Conservation (phyloP, 148 eudicot genomes). For the Vaccinium darrowii region DNA sequence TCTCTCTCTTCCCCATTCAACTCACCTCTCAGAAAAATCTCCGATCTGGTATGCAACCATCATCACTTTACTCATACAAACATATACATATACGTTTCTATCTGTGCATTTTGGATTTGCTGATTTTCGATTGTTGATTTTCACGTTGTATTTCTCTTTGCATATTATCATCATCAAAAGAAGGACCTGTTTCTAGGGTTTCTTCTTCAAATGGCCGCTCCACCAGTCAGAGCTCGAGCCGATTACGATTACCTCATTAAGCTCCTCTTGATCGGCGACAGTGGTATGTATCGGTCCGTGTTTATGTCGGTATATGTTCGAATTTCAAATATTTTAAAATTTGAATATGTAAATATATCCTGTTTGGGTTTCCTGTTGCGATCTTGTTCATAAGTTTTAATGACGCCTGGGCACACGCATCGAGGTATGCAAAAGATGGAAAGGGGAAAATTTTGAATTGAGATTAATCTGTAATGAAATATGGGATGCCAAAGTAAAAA, state of each 20-base stretch:
- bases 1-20: background rate
- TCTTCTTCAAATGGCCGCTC: constrained; percentile 51
- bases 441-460: background rate
- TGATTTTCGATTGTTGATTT: background rate
- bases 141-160: background rate
- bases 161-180: background rate
- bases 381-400: background rate
- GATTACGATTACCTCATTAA: constrained; percentile 68
- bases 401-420: no score
- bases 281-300: constrained; percentile 31
- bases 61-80: background rate
- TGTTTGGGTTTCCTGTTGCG: background rate
- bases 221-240: constrained; percentile 65
- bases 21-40: background rate
- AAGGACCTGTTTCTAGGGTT: constrained; percentile 27
- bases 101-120: background rate
- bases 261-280: constrained; percentile 61
- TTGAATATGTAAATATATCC: background rate
- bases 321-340: background rate
- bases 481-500: background rate
- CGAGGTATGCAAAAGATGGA: no score
- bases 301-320: background rate
- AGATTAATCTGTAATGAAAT: background rate
- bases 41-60: constrained; percentile 10
- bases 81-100: background rate